phyloP scores from a whole-genome alignment of 352 stramenopile genomes.

The Globisporangium emineosum region DNA sequence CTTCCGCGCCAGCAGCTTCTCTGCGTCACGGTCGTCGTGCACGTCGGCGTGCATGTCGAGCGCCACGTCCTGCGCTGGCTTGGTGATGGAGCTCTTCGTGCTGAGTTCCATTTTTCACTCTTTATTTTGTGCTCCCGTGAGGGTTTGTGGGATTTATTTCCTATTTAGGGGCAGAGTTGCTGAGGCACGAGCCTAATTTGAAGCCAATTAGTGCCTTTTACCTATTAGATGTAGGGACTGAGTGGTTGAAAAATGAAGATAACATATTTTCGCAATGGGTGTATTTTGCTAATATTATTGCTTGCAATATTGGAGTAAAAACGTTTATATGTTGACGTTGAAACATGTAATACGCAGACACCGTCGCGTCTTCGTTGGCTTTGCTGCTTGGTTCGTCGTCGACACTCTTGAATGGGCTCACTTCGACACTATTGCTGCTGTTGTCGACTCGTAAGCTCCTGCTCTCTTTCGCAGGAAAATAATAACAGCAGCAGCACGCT shows the following conservation, averaged over 20 bases:
- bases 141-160: no score
- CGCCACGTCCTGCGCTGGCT: slow-evolving; percentile 3
- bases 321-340: background rate
- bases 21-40: background rate
- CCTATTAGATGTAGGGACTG: no score
- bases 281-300: background rate
- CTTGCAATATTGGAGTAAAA: background rate
- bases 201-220: no score
- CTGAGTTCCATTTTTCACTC: background rate
- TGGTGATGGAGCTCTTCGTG: background rate
- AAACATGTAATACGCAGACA: background rate
- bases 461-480: background rate
- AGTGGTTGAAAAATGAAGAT: no score
- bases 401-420: background rate
- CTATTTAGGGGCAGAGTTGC: no score
- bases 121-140: no score
- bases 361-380: background rate
- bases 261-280: no score
- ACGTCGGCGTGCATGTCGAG: slow-evolving; percentile 13
- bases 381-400: background rate
- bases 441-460: background rate
- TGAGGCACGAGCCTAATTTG: no score
- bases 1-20: slow-evolving; percentile 1
- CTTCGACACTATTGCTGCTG: no score
- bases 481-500: background rate